Base-by-base conservation (phyloP, 345 rosid genomes). In the Brassica juncea region DNA sequence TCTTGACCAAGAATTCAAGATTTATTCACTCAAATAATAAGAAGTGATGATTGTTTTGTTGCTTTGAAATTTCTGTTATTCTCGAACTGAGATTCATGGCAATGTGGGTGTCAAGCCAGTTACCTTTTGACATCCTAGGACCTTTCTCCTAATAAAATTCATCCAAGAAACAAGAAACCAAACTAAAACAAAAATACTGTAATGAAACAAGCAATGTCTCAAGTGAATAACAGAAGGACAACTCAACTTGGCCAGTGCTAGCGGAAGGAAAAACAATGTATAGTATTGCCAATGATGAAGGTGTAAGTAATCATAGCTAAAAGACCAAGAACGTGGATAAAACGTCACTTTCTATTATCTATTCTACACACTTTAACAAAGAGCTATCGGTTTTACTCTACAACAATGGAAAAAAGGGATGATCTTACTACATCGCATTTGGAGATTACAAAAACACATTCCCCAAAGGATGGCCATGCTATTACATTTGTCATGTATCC, bases 61-160 rank as follows among this genome's bases (percentile, higher is more conserved):
- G 71, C 30, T 70, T 55, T 25, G 31, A 25, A 47, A 31, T 5
- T 35, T 64, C 4, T 25, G 35, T 34, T 78, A 27, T 87, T 94
- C 85, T 94, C 97, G 68, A 91, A 89, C 82, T 90, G 89, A 1
- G 94, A 89, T 61, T 92, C 99, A 67, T 91, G 87, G 80, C 97
- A 94, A 84, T 94, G 99, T 6, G 97, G 94, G 62, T 92, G 21
- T 97, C 4, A 65, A 91, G 88, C 97, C 99, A 94, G 58, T 90
- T 97, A 70, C 85, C 86, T 87, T 86, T 89, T 34, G 84, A 19
- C 88, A 82, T 61, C 77, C 82, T 86, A 39, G 73, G 63, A 47
- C 64, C 78, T 83, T 70, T 90, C 81, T 94, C 99, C 71, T 19
- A 19, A 59, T 12, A 28, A 10, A 2, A 6, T 61, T 68, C 21